A percentile compares a stretch with the other conserved stretches of the same genome.
Evolutionary conservation across 768 basidiomycete genomes (phyloP).

Genomic region (Boletellus sp.): DNA sequence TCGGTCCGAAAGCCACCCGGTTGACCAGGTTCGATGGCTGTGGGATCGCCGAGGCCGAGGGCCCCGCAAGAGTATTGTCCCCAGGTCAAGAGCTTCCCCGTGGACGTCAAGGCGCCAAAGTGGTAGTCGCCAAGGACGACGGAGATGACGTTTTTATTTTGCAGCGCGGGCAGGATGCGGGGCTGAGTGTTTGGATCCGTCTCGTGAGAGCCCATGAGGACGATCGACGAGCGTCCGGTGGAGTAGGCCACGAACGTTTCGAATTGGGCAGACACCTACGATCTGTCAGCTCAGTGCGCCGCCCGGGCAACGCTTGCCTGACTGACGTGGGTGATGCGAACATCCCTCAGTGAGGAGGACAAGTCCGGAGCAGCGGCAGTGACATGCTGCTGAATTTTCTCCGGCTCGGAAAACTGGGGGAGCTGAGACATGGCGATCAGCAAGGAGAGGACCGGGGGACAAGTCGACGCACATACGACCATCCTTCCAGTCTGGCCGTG

Average conservation of each 20-base stretch:
- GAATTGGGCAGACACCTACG: slow-evolving; percentile 82
- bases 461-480: slow-evolving; percentile 67
- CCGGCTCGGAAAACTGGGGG: slow-evolving; percentile 66
- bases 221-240: slow-evolving; percentile 62
- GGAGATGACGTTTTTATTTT: slow-evolving; percentile 76
- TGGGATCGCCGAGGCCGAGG: slow-evolving; percentile 80
- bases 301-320: not conserved
- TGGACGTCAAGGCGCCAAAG: slow-evolving; percentile 74
- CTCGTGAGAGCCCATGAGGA: slow-evolving; percentile 64
- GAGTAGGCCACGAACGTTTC: slow-evolving; percentile 80
- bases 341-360: slow-evolving; percentile 39
- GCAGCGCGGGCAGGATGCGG: slow-evolving; percentile 67
- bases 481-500: slow-evolving; percentile 38
- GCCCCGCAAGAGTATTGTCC: slow-evolving; percentile 75
- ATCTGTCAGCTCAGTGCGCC: slow-evolving; percentile 1
- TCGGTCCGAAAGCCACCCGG: slow-evolving; percentile 58
- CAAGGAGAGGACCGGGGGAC: not conserved
- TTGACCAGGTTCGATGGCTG: slow-evolving; percentile 43
- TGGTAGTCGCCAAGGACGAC: slow-evolving; percentile 94
- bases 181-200: slow-evolving; percentile 45
- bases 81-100: slow-evolving; percentile 80
- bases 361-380: slow-evolving; percentile 39
- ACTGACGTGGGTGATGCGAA: slow-evolving; percentile 78
- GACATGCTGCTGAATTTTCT: slow-evolving; percentile 44
- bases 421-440: slow-evolving; percentile 43